Evolutionary conservation across 768 basidiomycete genomes (phyloP), one percentile per base, ranked within the genome.

Genomic region (Hypholoma fasciculare): DNA sequence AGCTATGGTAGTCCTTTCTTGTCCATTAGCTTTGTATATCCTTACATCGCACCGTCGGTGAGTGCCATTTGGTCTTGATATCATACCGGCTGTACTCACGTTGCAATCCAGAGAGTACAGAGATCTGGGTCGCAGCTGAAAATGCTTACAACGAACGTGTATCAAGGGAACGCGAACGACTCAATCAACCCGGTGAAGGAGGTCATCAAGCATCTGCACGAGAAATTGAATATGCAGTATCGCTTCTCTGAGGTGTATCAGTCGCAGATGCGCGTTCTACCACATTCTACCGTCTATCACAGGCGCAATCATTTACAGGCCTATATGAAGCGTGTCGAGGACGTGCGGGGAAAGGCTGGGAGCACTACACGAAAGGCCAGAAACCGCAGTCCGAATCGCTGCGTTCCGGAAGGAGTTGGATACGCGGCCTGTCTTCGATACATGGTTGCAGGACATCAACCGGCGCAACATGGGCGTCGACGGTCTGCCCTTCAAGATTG

Each of bases 281-380:
- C n/a, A n/a, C n/a, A n/a, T 98, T 71, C 80, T 98, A 9, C 96
- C 96, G 1, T 94, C 96, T n/a, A 97, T 99, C 54, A 92, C 97
- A 1, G 94, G 95, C 27, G 93, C 97, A 16, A 97, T 98, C 71
- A 94, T 96, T 65, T 99, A 2, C 81, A 90, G 57, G 88, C 94
- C 1, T 98, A 98, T 78, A 99, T 99, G 96, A 96, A 96, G 71
- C 90, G 96, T 16, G 96, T 98, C 52, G 97, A 98, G 68, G 96
- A 98, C 70, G 97, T 99, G 2, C 86, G 98, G 7, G 92, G 96
- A 6, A 96, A 94, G 72, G 94, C 7, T 99, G 97, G 96, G 96
- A 98, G 68, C 86, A 94, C 59, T 98, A 99, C 65, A 95, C 96
- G n/a, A 96, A 99, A 67, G 97, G 97, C 7, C 95, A 98, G 73